Conservation (phyloP, 2,329 filamentous ascomycete species). For the Claviceps sp. region DNA sequence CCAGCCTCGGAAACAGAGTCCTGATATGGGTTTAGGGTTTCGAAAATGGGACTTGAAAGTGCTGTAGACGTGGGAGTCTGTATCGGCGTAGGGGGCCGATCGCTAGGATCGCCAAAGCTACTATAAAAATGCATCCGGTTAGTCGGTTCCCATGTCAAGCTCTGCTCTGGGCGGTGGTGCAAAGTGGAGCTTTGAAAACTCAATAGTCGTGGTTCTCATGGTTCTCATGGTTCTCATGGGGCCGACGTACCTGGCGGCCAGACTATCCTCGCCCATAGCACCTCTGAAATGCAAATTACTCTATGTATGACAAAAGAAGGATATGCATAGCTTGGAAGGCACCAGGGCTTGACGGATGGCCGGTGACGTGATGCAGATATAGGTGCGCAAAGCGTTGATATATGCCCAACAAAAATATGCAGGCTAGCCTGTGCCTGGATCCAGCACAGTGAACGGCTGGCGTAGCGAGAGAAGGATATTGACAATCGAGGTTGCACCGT, state of each 20-base stretch:
- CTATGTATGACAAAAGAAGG: slow-evolving; percentile 2
- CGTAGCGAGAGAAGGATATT: too few species aligned
- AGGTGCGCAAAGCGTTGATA: too few species aligned
- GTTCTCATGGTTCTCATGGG: not conserved
- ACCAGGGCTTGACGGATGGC: not conserved
- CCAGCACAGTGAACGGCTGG: too few species aligned
- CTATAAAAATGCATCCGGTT: slow-evolving; percentile 17
- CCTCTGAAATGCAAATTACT: slow-evolving; percentile 10
- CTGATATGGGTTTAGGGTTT: slow-evolving; percentile 39
- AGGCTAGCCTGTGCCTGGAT: too few species aligned
- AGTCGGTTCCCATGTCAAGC: slow-evolving; percentile 15
- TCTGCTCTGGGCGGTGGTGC: slow-evolving; percentile 1
- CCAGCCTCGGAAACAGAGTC: slow-evolving; percentile 34
- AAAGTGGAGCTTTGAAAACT: slow-evolving; percentile 7
- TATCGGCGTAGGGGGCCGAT: slow-evolving; percentile 45
- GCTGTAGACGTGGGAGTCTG: slow-evolving; percentile 40
- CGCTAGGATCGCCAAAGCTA: slow-evolving; percentile 52
- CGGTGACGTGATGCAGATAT: slow-evolving; percentile 1
- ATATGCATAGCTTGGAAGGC: not conserved
- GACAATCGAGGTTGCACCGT: too few species aligned
- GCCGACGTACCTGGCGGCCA: slow-evolving; percentile 35
- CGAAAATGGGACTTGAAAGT: slow-evolving; percentile 42
- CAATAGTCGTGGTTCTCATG: slow-evolving; percentile 1
- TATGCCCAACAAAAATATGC: too few species aligned
- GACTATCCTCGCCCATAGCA: slow-evolving; percentile 53